Conservation (phyloP, 352 stramenopile species). For the Phytopythium kandeliae region DNA sequence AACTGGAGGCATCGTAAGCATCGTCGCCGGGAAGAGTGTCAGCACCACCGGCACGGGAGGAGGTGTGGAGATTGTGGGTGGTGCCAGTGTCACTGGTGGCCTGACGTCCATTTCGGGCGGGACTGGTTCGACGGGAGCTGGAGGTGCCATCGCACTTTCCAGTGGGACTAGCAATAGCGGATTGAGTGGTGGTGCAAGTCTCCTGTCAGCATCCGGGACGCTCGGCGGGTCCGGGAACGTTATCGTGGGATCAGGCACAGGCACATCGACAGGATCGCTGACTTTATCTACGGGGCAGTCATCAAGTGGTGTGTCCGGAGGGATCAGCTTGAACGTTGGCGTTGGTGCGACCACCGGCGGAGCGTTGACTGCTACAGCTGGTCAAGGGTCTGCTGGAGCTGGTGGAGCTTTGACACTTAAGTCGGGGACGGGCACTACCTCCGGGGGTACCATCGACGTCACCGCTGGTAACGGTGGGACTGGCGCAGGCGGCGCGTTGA, state of each 20-base stretch:
- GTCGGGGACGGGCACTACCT: conserved; percentile 22
- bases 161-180: conserved; percentile 26
- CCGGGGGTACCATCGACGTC: conserved; percentile 21
- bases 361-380: conserved; percentile 18
- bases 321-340: conserved; percentile 27
- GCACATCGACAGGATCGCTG: conserved; percentile 24
- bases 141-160: conserved; percentile 35
- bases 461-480: conserved; percentile 19
- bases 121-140: conserved; percentile 23
- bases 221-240: conserved; percentile 8
- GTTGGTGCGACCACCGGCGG: conserved; percentile 14
- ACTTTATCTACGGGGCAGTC: conserved; percentile 32
- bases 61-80: conserved; percentile 13
- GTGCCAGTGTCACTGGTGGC: conserved; percentile 25
- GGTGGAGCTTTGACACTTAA: conserved; percentile 27
- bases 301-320: conserved; percentile 22
- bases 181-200: conserved; percentile 16
- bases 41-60: conserved; percentile 18
- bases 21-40: conserved; percentile 22
- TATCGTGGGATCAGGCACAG: conserved; percentile 12
- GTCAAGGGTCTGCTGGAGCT: conserved; percentile 13
- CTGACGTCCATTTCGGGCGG: conserved; percentile 28
- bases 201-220: conserved; percentile 11
- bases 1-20: conserved; percentile 14
- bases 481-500: conserved; percentile 23